Base-by-base conservation (phyloP, 345 rosid species). In the Toxicodendron radicans region DNA sequence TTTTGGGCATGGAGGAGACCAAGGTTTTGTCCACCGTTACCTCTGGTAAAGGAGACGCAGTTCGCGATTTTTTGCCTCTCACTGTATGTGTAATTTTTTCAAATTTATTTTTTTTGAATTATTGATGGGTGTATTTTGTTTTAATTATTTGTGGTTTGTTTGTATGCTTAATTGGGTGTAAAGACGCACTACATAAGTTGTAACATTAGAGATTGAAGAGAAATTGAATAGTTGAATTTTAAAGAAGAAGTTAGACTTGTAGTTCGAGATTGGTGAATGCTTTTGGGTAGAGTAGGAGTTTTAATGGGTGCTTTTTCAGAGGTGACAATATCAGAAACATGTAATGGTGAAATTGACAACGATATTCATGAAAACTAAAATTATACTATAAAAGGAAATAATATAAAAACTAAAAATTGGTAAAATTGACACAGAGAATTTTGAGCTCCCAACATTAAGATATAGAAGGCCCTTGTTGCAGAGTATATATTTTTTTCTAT, bases 21-120 rank as follows among this genome's bases (percentile, higher is more conserved):
- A 89, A 85, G 70, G 96, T 95, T 54, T 84, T 93, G 64, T 90
- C 98, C 71, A 95, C 98, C 13, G 92, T 92, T 43, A 75, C 94
- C 53, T 79, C 90, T 13, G 78, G 92, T 53, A 93, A 87, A 86
- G 88, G 90, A 58, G 90, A 91, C 61, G 77, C 86, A 6, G 77
- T 79, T 65, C 83, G 84, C 10, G 95, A 90, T 51, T 95, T 95
- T 74, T 80, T 95, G 52, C 99, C 99, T 21, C 98, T 95, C 78
- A 91, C 95, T 49, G 97, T 95, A 84, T 61, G 94, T 64, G 16
- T 3, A 16, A n/a, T 62, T 53, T 60, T 53, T 30, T 32, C 23
- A 1, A 57, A 57, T 68, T 3, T 17, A 61, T 71, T 61, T 71
- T 61, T 46, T 3, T 1, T 38, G 41, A 18, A 51, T 51, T 51